Percentiles rank a stretch among this genome's conserved stretches.
These are phyloP conservation scores for Globisporangium rhizosaccharum DNA, from an alignment of 352 stramenopile genomes.

Conservation along the genomic window DNA sequence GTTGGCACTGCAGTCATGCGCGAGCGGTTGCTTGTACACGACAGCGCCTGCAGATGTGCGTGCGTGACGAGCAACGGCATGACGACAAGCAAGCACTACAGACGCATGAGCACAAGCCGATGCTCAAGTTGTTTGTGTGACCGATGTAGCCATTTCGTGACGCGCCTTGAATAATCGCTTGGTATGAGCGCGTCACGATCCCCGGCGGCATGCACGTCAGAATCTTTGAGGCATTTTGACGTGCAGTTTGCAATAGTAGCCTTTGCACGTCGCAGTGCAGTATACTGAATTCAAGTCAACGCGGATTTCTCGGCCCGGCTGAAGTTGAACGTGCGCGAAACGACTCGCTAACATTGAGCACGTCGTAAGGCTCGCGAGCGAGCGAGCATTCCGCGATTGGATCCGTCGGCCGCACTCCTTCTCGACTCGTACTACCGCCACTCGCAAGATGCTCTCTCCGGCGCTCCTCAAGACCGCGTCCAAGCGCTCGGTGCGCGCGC, in stretches of 20 bases:
- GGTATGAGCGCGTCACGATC: neutral
- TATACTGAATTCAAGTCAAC: neutral
- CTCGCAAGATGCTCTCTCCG: slow-evolving; percentile 22
- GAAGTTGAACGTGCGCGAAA: slow-evolving; percentile 1
- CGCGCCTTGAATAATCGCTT: too few species aligned
- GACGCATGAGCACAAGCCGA: neutral
- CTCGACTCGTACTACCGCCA: neutral
- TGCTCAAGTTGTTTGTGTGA: too few species aligned
- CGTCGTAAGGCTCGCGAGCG: neutral
- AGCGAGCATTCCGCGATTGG: slow-evolving; percentile 10
- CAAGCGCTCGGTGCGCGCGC: slow-evolving; percentile 24
- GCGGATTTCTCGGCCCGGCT: too few species aligned
- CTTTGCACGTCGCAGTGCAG: neutral
- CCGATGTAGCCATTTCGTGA: neutral
- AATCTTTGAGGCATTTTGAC: neutral
- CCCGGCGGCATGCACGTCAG: neutral
- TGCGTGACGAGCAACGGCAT: too few species aligned
- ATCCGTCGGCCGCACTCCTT: slow-evolving; percentile 1
- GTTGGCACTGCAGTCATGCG: too few species aligned
- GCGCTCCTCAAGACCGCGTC: slow-evolving; percentile 36
- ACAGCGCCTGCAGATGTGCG: too few species aligned
- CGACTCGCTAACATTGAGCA: neutral
- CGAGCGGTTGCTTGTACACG: too few species aligned
- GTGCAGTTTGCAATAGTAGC: neutral
- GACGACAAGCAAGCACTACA: neutral